Base-by-base conservation (phyloP, 1,139 yeast species). In the Zygoascus meyerae region DNA sequence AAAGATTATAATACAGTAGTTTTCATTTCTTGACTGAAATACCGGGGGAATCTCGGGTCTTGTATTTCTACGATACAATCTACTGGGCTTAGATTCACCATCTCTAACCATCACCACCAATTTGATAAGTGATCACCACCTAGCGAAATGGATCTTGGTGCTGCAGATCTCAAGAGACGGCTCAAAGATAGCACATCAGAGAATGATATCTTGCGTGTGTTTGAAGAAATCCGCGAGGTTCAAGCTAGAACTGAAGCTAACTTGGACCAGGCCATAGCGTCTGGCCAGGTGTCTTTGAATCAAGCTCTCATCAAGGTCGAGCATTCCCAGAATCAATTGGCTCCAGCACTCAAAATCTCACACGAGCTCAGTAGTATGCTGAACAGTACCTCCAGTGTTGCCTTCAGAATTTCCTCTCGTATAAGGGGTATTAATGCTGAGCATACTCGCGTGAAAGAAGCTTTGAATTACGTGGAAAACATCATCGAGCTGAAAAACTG, bases 361-460 rank as follows among this genome's bases (percentile, higher is more conserved):
- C 69, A 71, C 37, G 72, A 76, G 11, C 66, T 85, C 51, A 71
- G 74, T 12, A 65, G 67, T 31, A 69, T 79, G 30, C 73, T 83
- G 51, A 68, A 79, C 6, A 69, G 73, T 31, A 85, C 95, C 0
- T 79, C 83, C 49, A 76, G 75, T 47, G 71, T 82, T 51, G 92
- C 95, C 2, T 71, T 75, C 38, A 69, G 77, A 15, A 76, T 87
- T 46, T 84, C 95, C 1, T 77, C 75, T 43, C 78, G 82, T 55
- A 86, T 87, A 49, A 74, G 83, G 49, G 66, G 81, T 5, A 70
- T 86, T 41, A 95, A 87, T 61, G 70, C 71, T 44, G 95, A 89
- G 58, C 80, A 84, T 52, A 70, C 73, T 3, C 75, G 85, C 38
- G 87, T 90, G n/a, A 67, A 74, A 45, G 70, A 73, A 42, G 79